Evolutionary conservation across 2,329 filamentous ascomycete genomes (phyloP).

Genomic region (Penicillium hesseltinei): DNA sequence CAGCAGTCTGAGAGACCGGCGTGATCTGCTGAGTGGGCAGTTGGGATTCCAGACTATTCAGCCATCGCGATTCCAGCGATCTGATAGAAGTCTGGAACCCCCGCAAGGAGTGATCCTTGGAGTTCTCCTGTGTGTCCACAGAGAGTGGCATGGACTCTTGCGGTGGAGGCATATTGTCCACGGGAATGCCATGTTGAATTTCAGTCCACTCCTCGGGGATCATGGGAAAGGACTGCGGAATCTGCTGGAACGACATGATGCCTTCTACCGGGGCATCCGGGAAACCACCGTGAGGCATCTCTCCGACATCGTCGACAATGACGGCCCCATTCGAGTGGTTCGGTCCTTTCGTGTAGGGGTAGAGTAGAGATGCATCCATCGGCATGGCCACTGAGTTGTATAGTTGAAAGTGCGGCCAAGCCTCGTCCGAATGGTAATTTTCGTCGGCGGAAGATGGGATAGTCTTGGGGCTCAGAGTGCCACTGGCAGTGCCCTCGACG

Average conservation of each 20-base stretch:
- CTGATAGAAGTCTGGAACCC: conserved; percentile 28
- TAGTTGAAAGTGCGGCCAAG: conserved; percentile 40
- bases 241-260: conserved; percentile 32
- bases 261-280: conserved; percentile 32
- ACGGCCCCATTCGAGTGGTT: conserved; percentile 29
- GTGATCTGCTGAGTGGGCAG: conserved; percentile 31
- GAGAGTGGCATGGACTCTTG: conserved; percentile 17
- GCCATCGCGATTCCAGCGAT: conserved; percentile 37
- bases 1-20: conserved; percentile 23
- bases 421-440: conserved; percentile 38
- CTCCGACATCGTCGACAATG: conserved; percentile 38
- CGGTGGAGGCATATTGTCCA: conserved; percentile 16
- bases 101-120: conserved; percentile 23
- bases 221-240: conserved; percentile 31
- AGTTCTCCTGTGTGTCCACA: conserved; percentile 22
- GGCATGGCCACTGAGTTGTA: conserved; percentile 36
- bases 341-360: conserved; percentile 34
- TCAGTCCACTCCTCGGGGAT: conserved; percentile 31
- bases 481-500: conserved; percentile 33
- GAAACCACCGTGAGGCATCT: conserved; percentile 29
- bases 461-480: conserved; percentile 39
- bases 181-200: conserved; percentile 14
- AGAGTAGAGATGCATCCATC: conserved; percentile 33
- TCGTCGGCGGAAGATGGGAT: conserved; percentile 39
- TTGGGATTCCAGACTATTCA: conserved; percentile 34